A percentile compares a stretch with the other conserved stretches of the same genome.
phyloP scores from a whole-genome alignment of 192 early-diverging fungal genomes.

The Ambispora gerdemannii region DNA sequence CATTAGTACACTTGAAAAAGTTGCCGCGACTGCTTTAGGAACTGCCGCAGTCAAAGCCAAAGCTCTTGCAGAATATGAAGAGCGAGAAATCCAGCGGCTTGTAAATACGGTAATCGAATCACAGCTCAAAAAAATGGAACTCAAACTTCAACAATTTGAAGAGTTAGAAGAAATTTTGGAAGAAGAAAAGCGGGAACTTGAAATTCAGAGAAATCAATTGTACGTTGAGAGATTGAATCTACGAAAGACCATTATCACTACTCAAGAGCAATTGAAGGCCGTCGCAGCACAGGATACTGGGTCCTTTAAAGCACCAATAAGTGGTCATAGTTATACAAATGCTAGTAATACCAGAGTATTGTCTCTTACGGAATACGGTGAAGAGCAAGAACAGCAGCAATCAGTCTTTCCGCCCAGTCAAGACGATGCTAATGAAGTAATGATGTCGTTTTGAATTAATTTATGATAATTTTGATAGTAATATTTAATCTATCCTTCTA shows the following conservation, averaged over 20 bases:
- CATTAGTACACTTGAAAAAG: slow-evolving; percentile 66
- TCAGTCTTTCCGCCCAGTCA: not conserved
- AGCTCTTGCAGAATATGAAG: slow-evolving; percentile 76
- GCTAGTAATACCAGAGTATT: slow-evolving; percentile 7
- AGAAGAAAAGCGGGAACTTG: slow-evolving; percentile 79
- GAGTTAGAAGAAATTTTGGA: slow-evolving; percentile 87
- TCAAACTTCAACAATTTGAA: slow-evolving; percentile 92
- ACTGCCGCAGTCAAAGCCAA: slow-evolving; percentile 91
- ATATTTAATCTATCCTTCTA: too few species aligned
- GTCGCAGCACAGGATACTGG: slow-evolving; percentile 5
- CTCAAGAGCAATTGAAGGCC: slow-evolving; percentile 36
- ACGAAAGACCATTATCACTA: slow-evolving; percentile 46
- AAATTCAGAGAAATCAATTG: slow-evolving; percentile 59
- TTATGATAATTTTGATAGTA: too few species aligned
- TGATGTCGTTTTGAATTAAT: too few species aligned
- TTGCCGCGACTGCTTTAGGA: slow-evolving; percentile 83
- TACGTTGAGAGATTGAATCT: slow-evolving; percentile 60
- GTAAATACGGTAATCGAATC: slow-evolving; percentile 80
- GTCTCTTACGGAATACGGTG: slow-evolving; percentile 1
- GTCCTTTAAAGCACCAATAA: not conserved
- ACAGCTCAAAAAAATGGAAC: slow-evolving; percentile 85
- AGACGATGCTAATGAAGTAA: slow-evolving; percentile 11
- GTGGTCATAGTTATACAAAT: slow-evolving; percentile 12
- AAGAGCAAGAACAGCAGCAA: slow-evolving; percentile 7
- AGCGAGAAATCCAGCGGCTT: slow-evolving; percentile 78